phyloP scores from a whole-genome alignment of 108 stramenopile species.

The Nitzschia palea region DNA sequence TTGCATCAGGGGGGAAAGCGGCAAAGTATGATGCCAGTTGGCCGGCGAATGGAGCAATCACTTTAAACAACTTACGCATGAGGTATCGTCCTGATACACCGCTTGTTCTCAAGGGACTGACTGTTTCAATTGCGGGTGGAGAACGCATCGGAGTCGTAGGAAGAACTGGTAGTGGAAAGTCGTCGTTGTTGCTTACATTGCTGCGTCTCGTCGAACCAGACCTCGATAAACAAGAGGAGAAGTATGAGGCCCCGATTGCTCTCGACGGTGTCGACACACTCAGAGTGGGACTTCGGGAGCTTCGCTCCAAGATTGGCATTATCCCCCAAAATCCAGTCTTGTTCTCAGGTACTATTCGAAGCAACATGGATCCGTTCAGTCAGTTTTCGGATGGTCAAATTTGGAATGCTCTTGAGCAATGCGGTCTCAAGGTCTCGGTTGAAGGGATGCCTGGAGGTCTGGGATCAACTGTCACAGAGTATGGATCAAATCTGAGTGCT shows the following conservation, averaged over 20 bases:
- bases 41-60: constrained; percentile 80
- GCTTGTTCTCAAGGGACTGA: constrained; percentile 85
- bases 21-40: constrained; percentile 50
- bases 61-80: constrained; percentile 74
- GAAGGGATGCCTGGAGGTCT: constrained; percentile 59
- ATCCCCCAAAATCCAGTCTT: constrained; percentile 95
- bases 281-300: constrained; percentile 76
- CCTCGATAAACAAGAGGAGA: constrained; percentile 24
- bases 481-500: constrained; percentile 89
- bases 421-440: constrained; percentile 62
- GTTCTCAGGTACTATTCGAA: constrained; percentile 86
- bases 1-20: constrained; percentile 53
- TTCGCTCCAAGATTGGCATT: constrained; percentile 85
- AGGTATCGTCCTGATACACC: constrained; percentile 78
- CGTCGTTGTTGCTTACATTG: constrained; percentile 66
- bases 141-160: constrained; percentile 91
- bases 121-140: constrained; percentile 77
- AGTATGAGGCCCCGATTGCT: constrained; percentile 57
- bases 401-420: constrained; percentile 69
- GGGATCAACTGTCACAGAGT: constrained; percentile 79
- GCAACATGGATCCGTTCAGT: constrained; percentile 90
- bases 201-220: constrained; percentile 88
- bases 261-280: constrained; percentile 91
- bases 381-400: constrained; percentile 63
- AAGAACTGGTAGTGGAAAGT: constrained; percentile 75